phyloP scores from a whole-genome alignment of 1,139 yeast genomes.

The Torulaspora globosa region DNA sequence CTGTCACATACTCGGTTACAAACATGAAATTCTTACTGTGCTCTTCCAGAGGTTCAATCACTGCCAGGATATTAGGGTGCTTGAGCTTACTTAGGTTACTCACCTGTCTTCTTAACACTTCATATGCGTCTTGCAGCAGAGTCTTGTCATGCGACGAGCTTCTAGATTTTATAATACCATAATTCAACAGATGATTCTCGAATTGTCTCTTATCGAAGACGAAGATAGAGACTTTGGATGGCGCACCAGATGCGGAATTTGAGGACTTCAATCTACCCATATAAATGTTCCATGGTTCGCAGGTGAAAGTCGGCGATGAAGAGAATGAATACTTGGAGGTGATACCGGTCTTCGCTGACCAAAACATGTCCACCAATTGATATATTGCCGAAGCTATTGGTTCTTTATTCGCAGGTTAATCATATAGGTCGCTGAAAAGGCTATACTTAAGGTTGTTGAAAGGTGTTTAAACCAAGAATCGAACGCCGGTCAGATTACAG shows the following conservation, averaged over 20 bases:
- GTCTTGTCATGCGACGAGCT: constrained; percentile 35
- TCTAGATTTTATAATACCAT: constrained; percentile 46
- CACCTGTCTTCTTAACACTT: constrained; percentile 53
- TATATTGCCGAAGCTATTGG: background rate
- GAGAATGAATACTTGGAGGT: constrained; percentile 70
- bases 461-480: no score
- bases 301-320: constrained; percentile 64
- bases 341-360: constrained; percentile 57
- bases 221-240: constrained; percentile 69
- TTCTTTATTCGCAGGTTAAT: no score
- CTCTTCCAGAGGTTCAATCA: constrained; percentile 85
- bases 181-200: constrained; percentile 51
- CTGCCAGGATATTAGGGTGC: constrained; percentile 80
- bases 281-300: constrained; percentile 83
- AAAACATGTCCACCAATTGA: constrained; percentile 26
- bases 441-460: no score
- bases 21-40: constrained; percentile 72
- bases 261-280: constrained; percentile 68
- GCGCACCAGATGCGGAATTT: constrained; percentile 15
- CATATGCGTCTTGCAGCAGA: constrained; percentile 43
- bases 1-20: constrained; percentile 76
- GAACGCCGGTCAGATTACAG: no score
- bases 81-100: constrained; percentile 70
- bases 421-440: no score
- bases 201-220: constrained; percentile 80